Conservation (phyloP, 2,329 filamentous ascomycete species). For the Penicillium sp. region DNA sequence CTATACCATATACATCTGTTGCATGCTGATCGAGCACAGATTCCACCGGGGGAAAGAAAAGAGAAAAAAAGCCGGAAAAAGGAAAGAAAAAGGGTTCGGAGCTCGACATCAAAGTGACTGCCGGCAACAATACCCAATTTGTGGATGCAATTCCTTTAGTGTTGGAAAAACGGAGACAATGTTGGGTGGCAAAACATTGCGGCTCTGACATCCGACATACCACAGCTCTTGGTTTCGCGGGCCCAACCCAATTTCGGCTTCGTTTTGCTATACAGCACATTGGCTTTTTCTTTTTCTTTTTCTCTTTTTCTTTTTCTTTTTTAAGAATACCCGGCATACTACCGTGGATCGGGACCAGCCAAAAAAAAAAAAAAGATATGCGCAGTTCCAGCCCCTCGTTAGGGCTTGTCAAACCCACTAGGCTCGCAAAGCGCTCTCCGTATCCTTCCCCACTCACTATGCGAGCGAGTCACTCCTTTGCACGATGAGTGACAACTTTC, state of each 20-base stretch:
- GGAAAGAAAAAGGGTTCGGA: background rate
- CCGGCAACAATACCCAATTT: background rate
- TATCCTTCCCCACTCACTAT: background rate
- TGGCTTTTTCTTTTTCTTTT: background rate
- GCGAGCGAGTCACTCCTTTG: background rate
- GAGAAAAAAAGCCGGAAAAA: no score
- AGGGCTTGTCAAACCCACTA: slow-evolving; percentile 7
- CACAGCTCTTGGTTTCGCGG: slow-evolving; percentile 12
- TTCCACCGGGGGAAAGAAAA: no score
- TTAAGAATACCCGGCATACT: background rate
- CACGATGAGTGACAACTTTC: slow-evolving; percentile 8
- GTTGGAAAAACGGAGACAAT: background rate
- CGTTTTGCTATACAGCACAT: slow-evolving; percentile 2
- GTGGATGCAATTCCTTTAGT: background rate
- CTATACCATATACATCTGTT: background rate
- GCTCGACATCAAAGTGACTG: background rate
- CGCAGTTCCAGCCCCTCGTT: slow-evolving; percentile 1
- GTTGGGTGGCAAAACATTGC: slow-evolving; percentile 17
- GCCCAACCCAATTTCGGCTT: slow-evolving; percentile 4
- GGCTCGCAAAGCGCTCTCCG: slow-evolving; percentile 1
- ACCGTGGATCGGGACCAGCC: background rate
- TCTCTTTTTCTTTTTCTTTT: background rate
- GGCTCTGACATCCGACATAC: slow-evolving; percentile 22
- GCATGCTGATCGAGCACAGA: background rate
- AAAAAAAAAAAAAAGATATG: background rate